Percentiles rank a stretch among this genome's conserved stretches.
Conservation (phyloP, 179 eudicot species). For the Gypsophila paniculata region DNA sequence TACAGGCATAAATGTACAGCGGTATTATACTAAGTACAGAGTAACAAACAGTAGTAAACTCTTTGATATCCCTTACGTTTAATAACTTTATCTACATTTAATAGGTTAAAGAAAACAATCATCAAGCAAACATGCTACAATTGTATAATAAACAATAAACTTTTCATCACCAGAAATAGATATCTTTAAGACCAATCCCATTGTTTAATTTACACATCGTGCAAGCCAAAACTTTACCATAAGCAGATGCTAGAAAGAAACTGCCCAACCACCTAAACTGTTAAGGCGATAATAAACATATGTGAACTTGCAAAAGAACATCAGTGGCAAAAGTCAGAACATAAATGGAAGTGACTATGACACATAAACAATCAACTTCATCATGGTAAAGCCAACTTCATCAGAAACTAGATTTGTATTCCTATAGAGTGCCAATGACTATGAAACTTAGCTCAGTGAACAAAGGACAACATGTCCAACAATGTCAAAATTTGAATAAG, state of each 20-base stretch:
- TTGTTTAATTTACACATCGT: slow-evolving; percentile 15
- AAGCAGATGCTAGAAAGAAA: slow-evolving; percentile 12
- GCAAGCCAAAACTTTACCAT: slow-evolving; percentile 26
- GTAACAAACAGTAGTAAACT: no score
- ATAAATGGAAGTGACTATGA: slow-evolving; percentile 15
- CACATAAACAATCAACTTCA: neutral
- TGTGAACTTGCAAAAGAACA: slow-evolving; percentile 4
- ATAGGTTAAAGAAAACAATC: neutral
- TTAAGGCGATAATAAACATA: no score
- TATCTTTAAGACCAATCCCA: neutral
- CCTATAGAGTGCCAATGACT: neutral
- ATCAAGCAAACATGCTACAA: slow-evolving; percentile 19
- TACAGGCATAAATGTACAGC: no score
- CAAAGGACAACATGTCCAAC: neutral
- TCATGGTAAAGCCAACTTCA: no score
- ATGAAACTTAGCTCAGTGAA: neutral
- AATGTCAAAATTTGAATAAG: neutral
- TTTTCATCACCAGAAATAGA: neutral
- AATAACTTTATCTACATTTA: no score
- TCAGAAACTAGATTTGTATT: slow-evolving; percentile 3
- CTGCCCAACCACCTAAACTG: neutral
- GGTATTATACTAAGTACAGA: no score
- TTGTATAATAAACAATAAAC: slow-evolving; percentile 16
- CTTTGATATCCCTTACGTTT: no score
- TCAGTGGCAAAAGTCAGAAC: neutral